Conservation (phyloP, 2,329 filamentous ascomycete species). For the Parascedosporium putredinis region DNA sequence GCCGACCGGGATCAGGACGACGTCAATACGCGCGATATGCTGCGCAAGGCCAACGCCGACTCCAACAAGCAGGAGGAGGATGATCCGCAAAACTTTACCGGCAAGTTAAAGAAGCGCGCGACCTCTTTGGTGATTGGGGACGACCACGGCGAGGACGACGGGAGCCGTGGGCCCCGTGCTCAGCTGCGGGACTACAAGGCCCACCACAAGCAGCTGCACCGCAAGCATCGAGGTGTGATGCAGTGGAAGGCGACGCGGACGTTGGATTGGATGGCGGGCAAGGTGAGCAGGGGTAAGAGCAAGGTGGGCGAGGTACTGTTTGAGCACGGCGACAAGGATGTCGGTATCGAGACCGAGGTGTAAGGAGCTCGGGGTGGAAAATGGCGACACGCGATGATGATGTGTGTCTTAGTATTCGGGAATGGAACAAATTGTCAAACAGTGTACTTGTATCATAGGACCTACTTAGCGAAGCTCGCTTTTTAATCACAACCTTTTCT, state of each 20-base stretch:
- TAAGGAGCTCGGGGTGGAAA: too few species aligned
- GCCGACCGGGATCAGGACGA: not conserved
- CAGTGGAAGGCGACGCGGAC: conserved; percentile 91
- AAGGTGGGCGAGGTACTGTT: not conserved
- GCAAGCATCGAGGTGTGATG: conserved; percentile 84
- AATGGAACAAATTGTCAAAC: too few species aligned
- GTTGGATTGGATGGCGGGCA: conserved; percentile 38
- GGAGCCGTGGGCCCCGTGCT: not conserved
- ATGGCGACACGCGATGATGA: too few species aligned
- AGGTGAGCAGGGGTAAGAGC: not conserved
- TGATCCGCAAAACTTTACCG: not conserved
- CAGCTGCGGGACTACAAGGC: conserved; percentile 28
- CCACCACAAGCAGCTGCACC: conserved; percentile 64
- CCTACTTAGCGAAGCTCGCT: too few species aligned
- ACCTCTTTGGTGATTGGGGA: not conserved
- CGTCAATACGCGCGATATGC: conserved; percentile 2
- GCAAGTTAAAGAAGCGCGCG: not conserved
- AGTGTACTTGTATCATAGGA: too few species aligned
- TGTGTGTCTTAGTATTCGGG: too few species aligned
- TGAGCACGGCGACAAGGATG: not conserved
- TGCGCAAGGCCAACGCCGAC: not conserved
- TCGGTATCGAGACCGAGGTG: conserved; percentile 4
- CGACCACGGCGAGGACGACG: not conserved
- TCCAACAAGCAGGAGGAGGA: not conserved
- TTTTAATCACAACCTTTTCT: too few species aligned